phyloP scores from a whole-genome alignment of 2,329 filamentous ascomycete genomes.

The Rutstroemia sp. region DNA sequence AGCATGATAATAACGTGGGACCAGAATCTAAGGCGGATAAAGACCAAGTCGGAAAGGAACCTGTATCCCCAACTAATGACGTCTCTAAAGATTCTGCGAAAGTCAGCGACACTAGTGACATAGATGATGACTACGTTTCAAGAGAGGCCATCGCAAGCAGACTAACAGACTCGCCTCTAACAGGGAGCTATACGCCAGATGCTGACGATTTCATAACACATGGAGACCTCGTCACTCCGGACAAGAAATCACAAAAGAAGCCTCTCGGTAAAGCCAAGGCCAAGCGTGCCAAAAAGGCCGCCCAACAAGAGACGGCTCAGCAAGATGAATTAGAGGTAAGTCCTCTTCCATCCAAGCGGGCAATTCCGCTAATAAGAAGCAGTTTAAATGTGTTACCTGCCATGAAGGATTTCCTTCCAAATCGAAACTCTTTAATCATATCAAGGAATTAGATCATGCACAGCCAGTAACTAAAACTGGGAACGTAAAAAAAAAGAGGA shows the following conservation, averaged over 20 bases:
- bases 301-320: conserved; percentile 7
- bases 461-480: conserved; percentile 32
- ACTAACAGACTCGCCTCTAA: not conserved
- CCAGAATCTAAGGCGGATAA: not conserved
- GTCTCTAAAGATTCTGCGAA: not conserved
- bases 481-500: conserved; percentile 21
- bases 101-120: conserved; percentile 5
- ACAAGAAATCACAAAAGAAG: conserved; percentile 11
- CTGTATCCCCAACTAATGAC: too few species aligned
- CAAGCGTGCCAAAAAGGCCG: conserved; percentile 40
- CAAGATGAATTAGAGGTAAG: conserved; percentile 16
- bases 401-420: conserved; percentile 50
- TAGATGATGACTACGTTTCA: not conserved
- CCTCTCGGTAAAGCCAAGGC: conserved; percentile 45
- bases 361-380: conserved; percentile 11
- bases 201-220: not conserved
- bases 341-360: not conserved
- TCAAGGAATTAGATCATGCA: conserved; percentile 49
- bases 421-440: conserved; percentile 56
- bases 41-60: not conserved
- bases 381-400: conserved; percentile 49
- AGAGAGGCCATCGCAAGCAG: not conserved
- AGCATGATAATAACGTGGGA: not conserved
- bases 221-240: not conserved
- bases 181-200: not conserved